These are phyloP conservation scores for Malbranchea cinnamomea DNA, from an alignment of 2,329 filamentous ascomycete species.

Conservation along the genomic window DNA sequence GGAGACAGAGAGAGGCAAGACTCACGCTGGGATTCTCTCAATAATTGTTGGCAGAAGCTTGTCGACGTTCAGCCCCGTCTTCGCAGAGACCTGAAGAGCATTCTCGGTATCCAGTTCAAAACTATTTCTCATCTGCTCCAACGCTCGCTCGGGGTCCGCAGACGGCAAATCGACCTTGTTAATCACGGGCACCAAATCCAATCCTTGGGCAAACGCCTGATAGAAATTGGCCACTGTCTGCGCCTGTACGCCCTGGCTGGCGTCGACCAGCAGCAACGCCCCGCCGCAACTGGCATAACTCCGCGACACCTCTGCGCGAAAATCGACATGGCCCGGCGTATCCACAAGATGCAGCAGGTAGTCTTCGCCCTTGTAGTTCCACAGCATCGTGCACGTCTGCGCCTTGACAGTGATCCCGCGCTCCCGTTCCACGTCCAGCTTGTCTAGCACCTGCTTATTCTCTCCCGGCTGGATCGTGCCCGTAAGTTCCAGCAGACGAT, in stretches of 20 bases:
- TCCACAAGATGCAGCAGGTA: constrained; percentile 93
- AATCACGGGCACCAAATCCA: constrained; percentile 76
- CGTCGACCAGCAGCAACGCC: constrained; percentile 82
- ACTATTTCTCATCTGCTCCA: constrained; percentile 69
- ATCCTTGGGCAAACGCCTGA: constrained; percentile 80
- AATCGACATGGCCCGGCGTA: constrained; percentile 95
- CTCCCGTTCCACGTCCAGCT: constrained; percentile 90
- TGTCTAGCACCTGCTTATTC: constrained; percentile 94
- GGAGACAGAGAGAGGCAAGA: constrained; percentile 7
- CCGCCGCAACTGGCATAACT: constrained; percentile 95
- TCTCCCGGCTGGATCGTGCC: constrained; percentile 75
- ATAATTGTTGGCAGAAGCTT: constrained; percentile 74
- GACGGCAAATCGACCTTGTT: constrained; percentile 94
- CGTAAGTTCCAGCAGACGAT: constrained; percentile 82
- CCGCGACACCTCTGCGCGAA: constrained; percentile 85
- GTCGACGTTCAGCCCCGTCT: constrained; percentile 79
- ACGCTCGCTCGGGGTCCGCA: constrained; percentile 69
- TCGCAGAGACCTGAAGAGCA: constrained; percentile 71
- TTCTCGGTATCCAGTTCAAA: constrained; percentile 76
- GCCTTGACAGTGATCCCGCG: constrained; percentile 97
- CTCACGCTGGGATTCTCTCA: constrained; percentile 58
- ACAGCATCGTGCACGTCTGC: constrained; percentile 96
- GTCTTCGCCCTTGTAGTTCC: constrained; percentile 70
- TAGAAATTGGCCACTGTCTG: constrained; percentile 99
- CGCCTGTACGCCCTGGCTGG: constrained; percentile 89